Percentiles rank a stretch among this genome's conserved stretches.
These are phyloP conservation scores for Fusarium nygamai DNA, from an alignment of 2,329 filamentous ascomycete genomes.

Conservation along the genomic window DNA sequence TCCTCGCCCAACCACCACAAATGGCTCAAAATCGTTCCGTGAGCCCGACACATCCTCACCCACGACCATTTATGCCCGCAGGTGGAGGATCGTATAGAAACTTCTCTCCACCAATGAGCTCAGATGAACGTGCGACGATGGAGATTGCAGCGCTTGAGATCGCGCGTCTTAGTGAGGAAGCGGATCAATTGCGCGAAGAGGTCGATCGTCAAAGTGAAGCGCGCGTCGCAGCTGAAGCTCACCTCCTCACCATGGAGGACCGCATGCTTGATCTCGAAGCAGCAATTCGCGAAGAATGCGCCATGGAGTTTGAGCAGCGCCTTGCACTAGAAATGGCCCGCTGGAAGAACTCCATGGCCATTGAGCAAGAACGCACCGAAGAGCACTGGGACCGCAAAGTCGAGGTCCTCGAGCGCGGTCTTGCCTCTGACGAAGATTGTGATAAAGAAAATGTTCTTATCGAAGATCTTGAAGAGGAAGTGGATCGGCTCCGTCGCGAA, in stretches of 20 bases:
- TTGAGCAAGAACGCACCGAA: conserved; percentile 82
- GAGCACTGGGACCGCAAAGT: conserved; percentile 91
- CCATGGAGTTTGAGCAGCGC: conserved; percentile 82
- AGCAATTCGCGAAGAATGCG: conserved; percentile 89
- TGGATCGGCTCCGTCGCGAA: conserved; percentile 73
- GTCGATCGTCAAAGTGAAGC: conserved; percentile 76
- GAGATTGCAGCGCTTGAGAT: conserved; percentile 86
- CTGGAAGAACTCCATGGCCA: conserved; percentile 83
- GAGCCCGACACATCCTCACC: conserved; percentile 49
- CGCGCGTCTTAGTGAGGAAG: conserved; percentile 74
- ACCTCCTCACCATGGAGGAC: conserved; percentile 76
- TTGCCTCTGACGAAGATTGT: conserved; percentile 59
- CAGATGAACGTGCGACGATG: conserved; percentile 74
- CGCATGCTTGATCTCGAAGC: conserved; percentile 76
- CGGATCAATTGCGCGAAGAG: conserved; percentile 76
- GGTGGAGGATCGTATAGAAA: conserved; percentile 50
- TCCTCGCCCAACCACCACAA: conserved; percentile 56
- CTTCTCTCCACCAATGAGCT: conserved; percentile 52
- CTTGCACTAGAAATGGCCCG: conserved; percentile 78
- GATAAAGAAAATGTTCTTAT: conserved; percentile 71
- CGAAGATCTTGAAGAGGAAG: conserved; percentile 75
- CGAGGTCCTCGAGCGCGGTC: conserved; percentile 66
- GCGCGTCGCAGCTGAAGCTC: conserved; percentile 76
- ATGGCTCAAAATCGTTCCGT: conserved; percentile 37
- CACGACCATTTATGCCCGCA: conserved; percentile 54